These are phyloP conservation scores for Epichloe amarillans DNA, from an alignment of 2,329 filamentous ascomycete genomes.

Conservation along the genomic window DNA sequence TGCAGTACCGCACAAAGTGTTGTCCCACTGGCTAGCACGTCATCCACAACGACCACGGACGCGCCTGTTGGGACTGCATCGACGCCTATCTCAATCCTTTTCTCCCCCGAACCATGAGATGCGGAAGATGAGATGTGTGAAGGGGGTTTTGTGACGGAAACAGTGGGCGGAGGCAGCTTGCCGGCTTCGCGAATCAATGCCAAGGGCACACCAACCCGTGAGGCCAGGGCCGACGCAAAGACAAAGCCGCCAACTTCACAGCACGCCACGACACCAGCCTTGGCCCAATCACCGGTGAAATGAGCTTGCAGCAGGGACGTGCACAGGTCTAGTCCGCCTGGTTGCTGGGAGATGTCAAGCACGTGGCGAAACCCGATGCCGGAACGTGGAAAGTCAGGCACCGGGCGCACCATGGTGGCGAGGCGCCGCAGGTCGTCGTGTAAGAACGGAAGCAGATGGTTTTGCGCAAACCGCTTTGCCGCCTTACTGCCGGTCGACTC, in stretches of 20 bases:
- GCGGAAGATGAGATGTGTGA: slow-evolving; percentile 41
- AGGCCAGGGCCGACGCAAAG: slow-evolving; percentile 38
- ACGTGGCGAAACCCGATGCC: slow-evolving; percentile 45
- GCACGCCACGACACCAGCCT: slow-evolving; percentile 30
- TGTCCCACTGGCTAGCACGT: slow-evolving; percentile 42
- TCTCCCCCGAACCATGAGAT: slow-evolving; percentile 13
- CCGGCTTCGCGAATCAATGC: slow-evolving; percentile 39
- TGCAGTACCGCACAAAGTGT: slow-evolving; percentile 40
- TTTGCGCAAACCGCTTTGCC: slow-evolving; percentile 27
- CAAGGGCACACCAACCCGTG: slow-evolving; percentile 26
- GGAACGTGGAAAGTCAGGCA: slow-evolving; percentile 35
- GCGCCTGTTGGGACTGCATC: slow-evolving; percentile 25
- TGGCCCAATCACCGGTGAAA: slow-evolving; percentile 32
- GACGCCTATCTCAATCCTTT: slow-evolving; percentile 35
- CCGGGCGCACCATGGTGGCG: slow-evolving; percentile 31
- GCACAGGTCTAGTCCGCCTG: slow-evolving; percentile 36
- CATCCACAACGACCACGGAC: slow-evolving; percentile 43
- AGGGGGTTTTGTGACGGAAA: slow-evolving; percentile 31
- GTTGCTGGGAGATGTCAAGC: slow-evolving; percentile 39
- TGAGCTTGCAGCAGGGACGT: slow-evolving; percentile 32
- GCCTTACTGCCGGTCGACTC: slow-evolving; percentile 26
- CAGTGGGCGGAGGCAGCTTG: slow-evolving; percentile 44
- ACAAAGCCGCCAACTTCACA: slow-evolving; percentile 46
- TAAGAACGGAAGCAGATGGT: slow-evolving; percentile 14
- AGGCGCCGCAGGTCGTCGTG: slow-evolving; percentile 30